Conservation (phyloP, 441 rosid species). For the Jatropha multifida region DNA sequence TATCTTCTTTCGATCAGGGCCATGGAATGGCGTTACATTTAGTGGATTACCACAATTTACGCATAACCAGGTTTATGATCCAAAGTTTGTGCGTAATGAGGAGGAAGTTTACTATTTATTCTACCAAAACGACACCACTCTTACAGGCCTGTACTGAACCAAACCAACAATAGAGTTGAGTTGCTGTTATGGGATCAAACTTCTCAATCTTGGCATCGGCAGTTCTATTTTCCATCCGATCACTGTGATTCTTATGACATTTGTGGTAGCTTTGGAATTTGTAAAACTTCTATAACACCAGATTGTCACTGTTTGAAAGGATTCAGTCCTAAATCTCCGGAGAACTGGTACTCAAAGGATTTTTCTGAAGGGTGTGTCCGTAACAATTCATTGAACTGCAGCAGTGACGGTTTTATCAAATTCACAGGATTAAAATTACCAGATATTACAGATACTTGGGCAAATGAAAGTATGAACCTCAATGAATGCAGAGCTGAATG, state of each 20-base stretch:
- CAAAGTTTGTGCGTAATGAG: background rate
- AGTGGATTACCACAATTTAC: background rate
- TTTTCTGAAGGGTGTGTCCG: slow-evolving; percentile 30
- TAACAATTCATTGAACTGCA: slow-evolving; percentile 23
- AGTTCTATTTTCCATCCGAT: background rate
- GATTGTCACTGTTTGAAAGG: slow-evolving; percentile 38
- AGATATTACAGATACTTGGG: slow-evolving; percentile 22
- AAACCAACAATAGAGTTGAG: background rate
- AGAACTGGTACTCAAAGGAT: slow-evolving; percentile 3
- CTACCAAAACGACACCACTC: background rate
- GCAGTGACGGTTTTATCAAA: slow-evolving; percentile 27
- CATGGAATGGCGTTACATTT: slow-evolving; percentile 18
- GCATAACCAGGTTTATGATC: background rate
- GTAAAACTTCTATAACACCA: slow-evolving; percentile 9
- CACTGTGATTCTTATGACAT: slow-evolving; percentile 11
- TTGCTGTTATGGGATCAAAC: slow-evolving; percentile 3
- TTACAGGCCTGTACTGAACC: slow-evolving; percentile 19
- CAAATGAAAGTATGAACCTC: slow-evolving; percentile 16
- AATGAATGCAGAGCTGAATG: slow-evolving; percentile 29
- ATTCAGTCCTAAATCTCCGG: slow-evolving; percentile 28
- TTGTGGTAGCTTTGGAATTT: slow-evolving; percentile 20
- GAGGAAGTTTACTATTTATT: background rate
- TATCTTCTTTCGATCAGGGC: slow-evolving; percentile 17
- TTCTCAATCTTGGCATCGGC: slow-evolving; percentile 1
- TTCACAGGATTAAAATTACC: slow-evolving; percentile 27